Conservation (phyloP, 2,329 filamentous ascomycete species). For the Endothia cerciana region DNA sequence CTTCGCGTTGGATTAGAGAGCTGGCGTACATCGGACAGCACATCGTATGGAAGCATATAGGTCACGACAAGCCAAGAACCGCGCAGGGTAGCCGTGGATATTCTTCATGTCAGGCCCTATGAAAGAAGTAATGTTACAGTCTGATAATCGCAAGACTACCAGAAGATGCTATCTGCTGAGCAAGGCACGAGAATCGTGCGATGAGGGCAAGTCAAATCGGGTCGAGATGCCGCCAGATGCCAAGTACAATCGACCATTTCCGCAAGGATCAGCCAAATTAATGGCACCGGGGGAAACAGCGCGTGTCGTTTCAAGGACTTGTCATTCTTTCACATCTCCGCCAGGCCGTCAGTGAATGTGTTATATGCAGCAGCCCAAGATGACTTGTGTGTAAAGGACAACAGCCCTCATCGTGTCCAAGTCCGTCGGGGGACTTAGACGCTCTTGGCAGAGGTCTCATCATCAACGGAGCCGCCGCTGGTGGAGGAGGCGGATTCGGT, state of each 20-base stretch:
- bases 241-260: conserved; percentile 15
- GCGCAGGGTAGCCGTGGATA: neutral
- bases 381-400: conserved; percentile 16
- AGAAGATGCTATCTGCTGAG: conserved; percentile 25
- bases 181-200: conserved; percentile 27
- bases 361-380: conserved; percentile 20
- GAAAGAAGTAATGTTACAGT: conserved; percentile 24
- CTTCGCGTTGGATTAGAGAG: neutral
- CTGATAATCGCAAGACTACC: conserved; percentile 20
- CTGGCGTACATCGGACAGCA: neutral
- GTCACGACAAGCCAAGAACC: neutral
- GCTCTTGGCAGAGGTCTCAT: conserved; percentile 47
- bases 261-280: conserved; percentile 16
- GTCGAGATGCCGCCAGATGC: conserved; percentile 26
- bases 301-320: conserved; percentile 13
- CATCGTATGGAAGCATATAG: neutral
- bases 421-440: conserved; percentile 22
- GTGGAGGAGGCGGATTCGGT: conserved; percentile 65
- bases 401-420: conserved; percentile 30
- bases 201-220: conserved; percentile 28
- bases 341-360: conserved; percentile 24
- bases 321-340: conserved; percentile 13
- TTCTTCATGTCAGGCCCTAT: conserved; percentile 7
- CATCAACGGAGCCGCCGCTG: conserved; percentile 58
- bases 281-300: conserved; percentile 16